Evolutionary conservation across 2,329 filamentous ascomycete species (phyloP).

Genomic region (Dendryphion nanum): DNA sequence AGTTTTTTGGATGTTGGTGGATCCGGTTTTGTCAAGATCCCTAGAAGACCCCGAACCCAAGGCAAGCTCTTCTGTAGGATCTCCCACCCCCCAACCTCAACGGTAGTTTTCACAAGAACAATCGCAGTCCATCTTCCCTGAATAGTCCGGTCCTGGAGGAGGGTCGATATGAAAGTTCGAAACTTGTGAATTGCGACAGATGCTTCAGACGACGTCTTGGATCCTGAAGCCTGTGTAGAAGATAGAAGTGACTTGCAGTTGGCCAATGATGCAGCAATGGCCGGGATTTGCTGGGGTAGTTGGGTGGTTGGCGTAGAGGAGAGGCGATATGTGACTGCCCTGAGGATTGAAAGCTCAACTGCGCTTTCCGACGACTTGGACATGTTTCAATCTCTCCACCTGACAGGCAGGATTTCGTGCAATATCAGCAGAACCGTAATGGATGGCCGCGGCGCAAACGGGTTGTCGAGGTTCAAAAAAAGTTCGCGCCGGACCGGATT

Average conservation of each 20-base stretch:
- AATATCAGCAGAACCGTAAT: not conserved
- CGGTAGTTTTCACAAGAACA: conserved; percentile 73
- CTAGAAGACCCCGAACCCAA: conserved; percentile 76
- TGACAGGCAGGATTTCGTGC: too few species aligned
- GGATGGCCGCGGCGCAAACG: too few species aligned
- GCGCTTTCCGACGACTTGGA: conserved; percentile 1
- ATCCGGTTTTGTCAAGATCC: conserved; percentile 78
- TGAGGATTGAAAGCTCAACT: conserved; percentile 29
- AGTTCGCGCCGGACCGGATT: not conserved
- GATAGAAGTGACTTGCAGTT: conserved; percentile 63
- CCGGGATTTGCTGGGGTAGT: conserved; percentile 70
- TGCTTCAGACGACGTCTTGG: conserved; percentile 64
- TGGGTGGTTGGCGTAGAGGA: conserved; percentile 69
- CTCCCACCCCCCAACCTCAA: conserved; percentile 85
- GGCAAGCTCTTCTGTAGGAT: conserved; percentile 68
- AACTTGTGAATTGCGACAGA: conserved; percentile 76
- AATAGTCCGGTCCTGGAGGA: conserved; percentile 72
- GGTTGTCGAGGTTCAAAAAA: conserved; percentile 14
- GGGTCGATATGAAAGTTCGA: conserved; percentile 71
- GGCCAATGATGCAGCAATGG: conserved; percentile 59
- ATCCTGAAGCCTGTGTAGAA: conserved; percentile 54
- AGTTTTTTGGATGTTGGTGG: conserved; percentile 73
- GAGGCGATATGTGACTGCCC: conserved; percentile 63
- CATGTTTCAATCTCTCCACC: too few species aligned
- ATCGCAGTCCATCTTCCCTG: conserved; percentile 77